Evolutionary conservation across 192 early-diverging fungal species (phyloP).

Genomic region (Obelidium mucronatum): DNA sequence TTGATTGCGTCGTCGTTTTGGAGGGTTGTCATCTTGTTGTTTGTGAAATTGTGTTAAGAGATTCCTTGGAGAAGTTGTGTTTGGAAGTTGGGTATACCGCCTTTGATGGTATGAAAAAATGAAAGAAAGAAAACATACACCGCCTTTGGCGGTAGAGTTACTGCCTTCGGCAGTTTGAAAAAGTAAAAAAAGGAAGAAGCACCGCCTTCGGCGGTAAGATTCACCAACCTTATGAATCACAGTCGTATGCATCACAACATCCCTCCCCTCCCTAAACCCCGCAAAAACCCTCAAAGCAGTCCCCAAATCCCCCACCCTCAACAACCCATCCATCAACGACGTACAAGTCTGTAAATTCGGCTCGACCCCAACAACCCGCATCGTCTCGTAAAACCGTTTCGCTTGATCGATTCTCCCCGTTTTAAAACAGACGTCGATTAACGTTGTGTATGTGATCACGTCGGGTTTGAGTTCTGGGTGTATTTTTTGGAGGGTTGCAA

Average conservation of each 20-base stretch:
- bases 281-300: constrained; percentile 12
- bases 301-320: background rate
- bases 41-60: too few species aligned
- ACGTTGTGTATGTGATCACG: background rate
- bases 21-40: too few species aligned
- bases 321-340: constrained; percentile 6
- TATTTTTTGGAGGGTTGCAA: too few species aligned
- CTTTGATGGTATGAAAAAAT: too few species aligned
- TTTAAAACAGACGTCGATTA: constrained; percentile 16
- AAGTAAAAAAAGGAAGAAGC: too few species aligned
- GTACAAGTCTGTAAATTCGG: background rate
- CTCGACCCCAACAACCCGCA: background rate
- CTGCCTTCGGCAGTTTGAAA: too few species aligned
- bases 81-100: too few species aligned
- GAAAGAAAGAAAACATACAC: too few species aligned
- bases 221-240: background rate
- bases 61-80: too few species aligned
- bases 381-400: background rate
- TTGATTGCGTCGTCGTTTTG: background rate
- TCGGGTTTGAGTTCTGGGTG: constrained; percentile 11
- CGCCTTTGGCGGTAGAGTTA: too few species aligned
- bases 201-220: too few species aligned
- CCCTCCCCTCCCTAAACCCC: background rate
- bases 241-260: constrained; percentile 19
- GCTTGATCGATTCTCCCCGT: background rate